A percentile compares a stretch with the other conserved stretches of the same genome.
Conservation (phyloP, 805 yeast species). For the Zygosaccharomyces bailii region DNA sequence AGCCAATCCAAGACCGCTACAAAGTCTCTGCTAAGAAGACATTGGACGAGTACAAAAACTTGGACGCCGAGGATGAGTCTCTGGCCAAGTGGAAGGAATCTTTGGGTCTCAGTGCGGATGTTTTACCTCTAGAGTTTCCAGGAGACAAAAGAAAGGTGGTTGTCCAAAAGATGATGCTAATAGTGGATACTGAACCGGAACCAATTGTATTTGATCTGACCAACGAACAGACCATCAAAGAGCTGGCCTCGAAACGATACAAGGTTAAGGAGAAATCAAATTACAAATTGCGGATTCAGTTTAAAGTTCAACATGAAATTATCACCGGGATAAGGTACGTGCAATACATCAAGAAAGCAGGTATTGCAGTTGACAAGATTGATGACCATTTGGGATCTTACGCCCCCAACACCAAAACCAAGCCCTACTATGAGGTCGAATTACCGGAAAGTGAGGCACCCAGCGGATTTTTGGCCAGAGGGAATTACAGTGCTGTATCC, state of each 20-base stretch:
- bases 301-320: conserved; percentile 85
- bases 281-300: conserved; percentile 68
- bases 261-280: conserved; percentile 73
- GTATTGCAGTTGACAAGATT: conserved; percentile 78
- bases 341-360: conserved; percentile 81
- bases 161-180: conserved; percentile 67
- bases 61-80: conserved; percentile 89
- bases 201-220: conserved; percentile 71
- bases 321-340: conserved; percentile 86
- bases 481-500: conserved; percentile 74
- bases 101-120: conserved; percentile 64
- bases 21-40: conserved; percentile 59
- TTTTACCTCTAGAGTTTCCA: conserved; percentile 57
- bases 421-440: conserved; percentile 68
- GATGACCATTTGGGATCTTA: conserved; percentile 89
- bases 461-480: conserved; percentile 83
- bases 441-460: conserved; percentile 82
- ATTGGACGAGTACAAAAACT: conserved; percentile 71
- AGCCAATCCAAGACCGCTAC: conserved; percentile 28
- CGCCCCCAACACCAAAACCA: conserved; percentile 80
- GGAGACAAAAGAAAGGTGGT: conserved; percentile 78
- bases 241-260: conserved; percentile 61
- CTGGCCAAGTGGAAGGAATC: conserved; percentile 89
- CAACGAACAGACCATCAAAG: conserved; percentile 53
- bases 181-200: conserved; percentile 58